Base-by-base conservation (phyloP, 1,284 basidiomycete species). In the Ceratobasidium sp. region DNA sequence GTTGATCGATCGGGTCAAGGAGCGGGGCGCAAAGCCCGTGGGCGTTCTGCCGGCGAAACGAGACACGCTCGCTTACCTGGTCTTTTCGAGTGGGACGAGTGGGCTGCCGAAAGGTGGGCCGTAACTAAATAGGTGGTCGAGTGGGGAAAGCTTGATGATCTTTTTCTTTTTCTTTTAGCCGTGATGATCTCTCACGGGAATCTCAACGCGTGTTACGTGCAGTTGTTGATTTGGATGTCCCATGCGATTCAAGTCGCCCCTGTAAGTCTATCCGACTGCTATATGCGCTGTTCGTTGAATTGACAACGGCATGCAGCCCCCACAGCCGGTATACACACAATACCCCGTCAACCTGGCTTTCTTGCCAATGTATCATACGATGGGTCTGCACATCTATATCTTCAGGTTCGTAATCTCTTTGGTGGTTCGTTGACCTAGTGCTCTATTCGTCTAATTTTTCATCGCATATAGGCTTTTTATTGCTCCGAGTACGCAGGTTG, bases 161-260 rank as follows among this genome's bases (percentile, higher is more conserved):
- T 20, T 9, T 5, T 55, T 44, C 7, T 44, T 15, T 63, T 26
- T 51, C 71, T n/a, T n/a, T n/a, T n/a, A 94, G 93, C 89, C 13
- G 91, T 94, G 40, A 93, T 92, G 92, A 90, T 93, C 44, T 91
- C 93, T 0, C 93, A 94, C 80, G 89, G 90, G 40, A 94, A 94
- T 83, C 67, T 94, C 5, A 85, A 88, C 44, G 88, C 85, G 79
- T 87, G 89, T 0, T n/a, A 91, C 1, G 72, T 81, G 1, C 91
- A 93, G 82, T 69, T 82, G 0, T 80, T 85, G 0, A 83, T 89
- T 1, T 23, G 61, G 33, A 39, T 28, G 7, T 61, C 67, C 44
- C 51, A 81, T 80, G 64, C n/a, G 64, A 18, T 69, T 39, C 71
- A 56, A 26, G 46, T 56, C 5, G 55, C 9, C 18, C 70, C 66